Evolutionary conservation across 352 stramenopile genomes (phyloP), one percentile per base, ranked within the genome.

Genomic region (Phytophthora citrophthora): DNA sequence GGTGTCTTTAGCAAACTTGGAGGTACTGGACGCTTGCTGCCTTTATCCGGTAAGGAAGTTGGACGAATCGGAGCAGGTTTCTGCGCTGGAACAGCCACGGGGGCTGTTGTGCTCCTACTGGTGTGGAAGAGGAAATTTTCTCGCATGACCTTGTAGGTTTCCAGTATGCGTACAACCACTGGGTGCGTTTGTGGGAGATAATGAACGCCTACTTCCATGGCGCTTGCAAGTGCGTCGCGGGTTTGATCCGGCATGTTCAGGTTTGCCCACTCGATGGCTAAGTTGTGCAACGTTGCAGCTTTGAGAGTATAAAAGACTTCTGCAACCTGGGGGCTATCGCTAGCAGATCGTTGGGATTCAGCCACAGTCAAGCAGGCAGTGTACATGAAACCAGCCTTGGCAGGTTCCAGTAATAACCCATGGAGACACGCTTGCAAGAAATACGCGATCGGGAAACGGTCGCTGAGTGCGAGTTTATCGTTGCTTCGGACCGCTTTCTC

Each of bases 211-310:
- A 90, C 50, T 34, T 90, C 81, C 81, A 90, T 90, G 5, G 81
- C 81, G 27, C 53, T 85, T 11, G 79, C 70, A 3, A 90, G 71
- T 8, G 67, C 70, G 49, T 90, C 77, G 13, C 81, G 77, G 36
- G 73, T 84, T 66, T 89, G 72, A 23, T 88, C 77, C 2, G 78
- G 75, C 76, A 86, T 81, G 18, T 83, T 77, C 9, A 89, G 51
- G 34, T 87, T 89, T 1, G 81, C 79, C 79, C 77, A 89, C 50
- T 91, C 83, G 2, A 91, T 88, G 5, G 83, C 74, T 70, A 91
- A 74, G 38, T 91, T 91, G 65, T 91, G 83, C 18, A 91, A 54
- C 7, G 78, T 74, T n/a, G 79, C 78, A 15, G 79, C 78, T 34
- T 82, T 79, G 15, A 91, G 60, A 10, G 81, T 75, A 32, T 77